phyloP scores from a whole-genome alignment of 75 land plant species.

The Ceratopteris richardii region DNA sequence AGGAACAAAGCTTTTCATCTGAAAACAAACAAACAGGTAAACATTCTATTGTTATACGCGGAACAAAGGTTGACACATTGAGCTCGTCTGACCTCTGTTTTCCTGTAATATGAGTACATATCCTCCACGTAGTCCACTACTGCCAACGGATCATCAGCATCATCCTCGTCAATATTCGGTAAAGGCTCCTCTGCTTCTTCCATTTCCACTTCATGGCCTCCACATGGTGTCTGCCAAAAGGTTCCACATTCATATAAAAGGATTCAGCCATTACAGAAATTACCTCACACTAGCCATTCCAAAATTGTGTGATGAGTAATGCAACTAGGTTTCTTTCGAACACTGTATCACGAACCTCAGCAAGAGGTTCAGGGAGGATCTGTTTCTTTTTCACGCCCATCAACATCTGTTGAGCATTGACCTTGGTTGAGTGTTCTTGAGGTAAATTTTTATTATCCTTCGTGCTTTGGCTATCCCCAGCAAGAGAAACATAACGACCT shows the following conservation, averaged over 20 bases:
- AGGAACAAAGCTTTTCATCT: slow-evolving; percentile 46
- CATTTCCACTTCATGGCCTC: slow-evolving; percentile 9
- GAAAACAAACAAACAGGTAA: too few species aligned
- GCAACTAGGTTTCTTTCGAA: neutral
- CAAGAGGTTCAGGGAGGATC: neutral
- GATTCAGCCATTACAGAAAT: neutral
- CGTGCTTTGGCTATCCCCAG: too few species aligned
- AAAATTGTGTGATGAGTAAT: neutral
- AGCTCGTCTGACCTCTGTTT: slow-evolving; percentile 32
- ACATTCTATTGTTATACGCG: too few species aligned
- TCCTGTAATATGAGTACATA: slow-evolving; percentile 13
- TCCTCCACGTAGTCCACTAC: slow-evolving; percentile 27
- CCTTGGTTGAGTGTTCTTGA: too few species aligned
- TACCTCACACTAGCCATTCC: neutral
- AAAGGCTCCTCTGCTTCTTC: slow-evolving; percentile 22
- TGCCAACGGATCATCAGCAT: slow-evolving; percentile 17
- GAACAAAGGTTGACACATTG: too few species aligned
- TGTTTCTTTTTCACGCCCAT: too few species aligned
- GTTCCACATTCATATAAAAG: neutral
- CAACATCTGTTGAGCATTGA: too few species aligned
- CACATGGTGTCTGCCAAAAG: slow-evolving; percentile 11
- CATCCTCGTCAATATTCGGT: slow-evolving; percentile 18
- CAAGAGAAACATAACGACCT: too few species aligned
- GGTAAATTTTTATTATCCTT: too few species aligned
- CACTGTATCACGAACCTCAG: neutral